Conservation (phyloP, 768 basidiomycete species). For the Tylopilus balloui region DNA sequence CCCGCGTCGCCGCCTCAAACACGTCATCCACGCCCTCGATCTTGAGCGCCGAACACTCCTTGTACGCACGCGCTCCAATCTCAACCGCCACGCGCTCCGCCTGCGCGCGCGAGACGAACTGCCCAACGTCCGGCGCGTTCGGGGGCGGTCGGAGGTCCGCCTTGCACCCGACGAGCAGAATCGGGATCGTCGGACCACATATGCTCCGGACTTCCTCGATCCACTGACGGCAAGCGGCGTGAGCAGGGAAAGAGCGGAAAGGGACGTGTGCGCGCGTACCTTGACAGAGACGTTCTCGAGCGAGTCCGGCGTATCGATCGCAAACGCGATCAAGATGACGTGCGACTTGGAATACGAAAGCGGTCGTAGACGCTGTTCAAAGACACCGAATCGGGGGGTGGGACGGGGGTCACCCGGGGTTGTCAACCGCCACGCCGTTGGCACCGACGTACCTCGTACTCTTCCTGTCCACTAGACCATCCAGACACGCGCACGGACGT, state of each 20-base stretch:
- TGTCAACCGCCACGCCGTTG: too few species aligned
- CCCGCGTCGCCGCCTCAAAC: constrained; percentile 94
- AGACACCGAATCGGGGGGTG: too few species aligned
- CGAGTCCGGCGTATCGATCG: constrained; percentile 94
- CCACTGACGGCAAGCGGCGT: constrained; percentile 58
- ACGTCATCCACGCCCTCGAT: constrained; percentile 95
- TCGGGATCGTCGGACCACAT: constrained; percentile 88
- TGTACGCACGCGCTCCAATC: constrained; percentile 92
- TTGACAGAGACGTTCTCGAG: constrained; percentile 94
- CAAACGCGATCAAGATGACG: constrained; percentile 96
- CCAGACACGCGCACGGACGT: too few species aligned
- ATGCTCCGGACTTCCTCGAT: constrained; percentile 97
- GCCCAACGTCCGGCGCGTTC: constrained; percentile 41
- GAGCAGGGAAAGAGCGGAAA: too few species aligned
- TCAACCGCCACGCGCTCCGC: constrained; percentile 76
- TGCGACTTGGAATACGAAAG: constrained; percentile 98
- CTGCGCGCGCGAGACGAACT: constrained; percentile 70
- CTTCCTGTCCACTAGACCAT: constrained; percentile 88
- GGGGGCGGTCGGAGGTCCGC: constrained; percentile 77
- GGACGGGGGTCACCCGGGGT: too few species aligned
- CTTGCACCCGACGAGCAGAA: constrained; percentile 95
- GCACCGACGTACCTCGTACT: constrained; percentile 76
- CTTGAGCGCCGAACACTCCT: constrained; percentile 88
- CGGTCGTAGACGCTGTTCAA: constrained; percentile 81
- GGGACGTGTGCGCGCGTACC: constrained; percentile 38